These are phyloP conservation scores for Alternaria sp. DNA, from an alignment of 2,329 filamentous ascomycete genomes.

Conservation along the genomic window DNA sequence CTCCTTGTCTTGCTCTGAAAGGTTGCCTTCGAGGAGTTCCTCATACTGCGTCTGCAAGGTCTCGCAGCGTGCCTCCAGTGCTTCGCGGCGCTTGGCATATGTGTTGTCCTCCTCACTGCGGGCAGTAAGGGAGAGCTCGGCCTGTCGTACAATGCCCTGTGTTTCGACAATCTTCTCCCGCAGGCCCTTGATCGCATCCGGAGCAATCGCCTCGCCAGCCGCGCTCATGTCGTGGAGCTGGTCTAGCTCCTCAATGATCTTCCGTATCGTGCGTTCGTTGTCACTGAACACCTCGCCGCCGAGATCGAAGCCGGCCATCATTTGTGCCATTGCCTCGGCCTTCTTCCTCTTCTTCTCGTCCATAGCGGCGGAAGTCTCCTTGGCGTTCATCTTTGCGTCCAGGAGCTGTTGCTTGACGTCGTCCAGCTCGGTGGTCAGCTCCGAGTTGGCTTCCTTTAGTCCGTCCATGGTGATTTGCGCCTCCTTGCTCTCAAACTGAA, in stretches of 20 bases:
- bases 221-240: slow-evolving; percentile 77
- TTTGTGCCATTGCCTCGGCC: slow-evolving; percentile 98
- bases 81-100: slow-evolving; percentile 69
- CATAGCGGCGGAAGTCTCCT: slow-evolving; percentile 85
- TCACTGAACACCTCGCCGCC: slow-evolving; percentile 92
- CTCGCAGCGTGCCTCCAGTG: slow-evolving; percentile 78
- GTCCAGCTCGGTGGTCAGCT: slow-evolving; percentile 89
- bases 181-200: slow-evolving; percentile 80
- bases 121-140: slow-evolving; percentile 83
- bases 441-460: slow-evolving; percentile 91
- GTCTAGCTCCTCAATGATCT: slow-evolving; percentile 84
- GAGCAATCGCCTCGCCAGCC: slow-evolving; percentile 77
- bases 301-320: slow-evolving; percentile 99
- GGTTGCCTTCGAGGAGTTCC: slow-evolving; percentile 77
- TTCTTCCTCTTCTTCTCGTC: slow-evolving; percentile 99
- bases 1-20: slow-evolving; percentile 78
- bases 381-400: slow-evolving; percentile 94
- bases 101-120: slow-evolving; percentile 68
- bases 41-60: slow-evolving; percentile 84
- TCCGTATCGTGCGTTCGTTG: slow-evolving; percentile 84
- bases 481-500: slow-evolving; percentile 96
- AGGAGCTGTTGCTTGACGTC: slow-evolving; percentile 95
- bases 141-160: slow-evolving; percentile 90
- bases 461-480: slow-evolving; percentile 97
- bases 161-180: slow-evolving; percentile 83